A percentile compares a stretch with the other conserved stretches of the same genome.
Conservation (phyloP, 78 protist genomes). For the Dictyostelium citrinum region DNA sequence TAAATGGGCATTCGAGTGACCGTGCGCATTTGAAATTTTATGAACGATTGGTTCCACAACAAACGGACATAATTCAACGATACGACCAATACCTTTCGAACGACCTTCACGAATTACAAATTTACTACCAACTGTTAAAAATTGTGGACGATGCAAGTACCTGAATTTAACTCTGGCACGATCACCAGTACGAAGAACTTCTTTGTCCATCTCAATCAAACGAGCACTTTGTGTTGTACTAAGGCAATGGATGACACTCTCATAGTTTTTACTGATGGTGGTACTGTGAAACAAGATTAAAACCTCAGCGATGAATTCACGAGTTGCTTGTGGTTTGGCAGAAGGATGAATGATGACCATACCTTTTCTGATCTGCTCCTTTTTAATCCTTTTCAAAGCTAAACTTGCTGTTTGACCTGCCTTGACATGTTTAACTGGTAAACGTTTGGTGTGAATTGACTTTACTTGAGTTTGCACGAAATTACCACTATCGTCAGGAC, state of each 20-base stretch:
- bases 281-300: constrained; percentile 95
- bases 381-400: constrained; percentile 88
- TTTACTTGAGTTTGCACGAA: constrained; percentile 83
- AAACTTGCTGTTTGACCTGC: constrained; percentile 91
- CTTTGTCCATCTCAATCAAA: constrained; percentile 71
- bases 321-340: constrained; percentile 35
- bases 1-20: not conserved
- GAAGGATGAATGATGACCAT: constrained; percentile 84
- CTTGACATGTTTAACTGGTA: constrained; percentile 79
- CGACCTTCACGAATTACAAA: constrained; percentile 95
- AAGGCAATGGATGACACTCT: constrained; percentile 95
- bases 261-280: constrained; percentile 89
- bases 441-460: constrained; percentile 80
- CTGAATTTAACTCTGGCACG: constrained; percentile 84
- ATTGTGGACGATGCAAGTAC: constrained; percentile 91
- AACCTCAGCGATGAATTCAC: constrained; percentile 93
- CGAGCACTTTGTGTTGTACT: constrained; percentile 83
- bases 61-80: constrained; percentile 21
- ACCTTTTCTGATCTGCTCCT: constrained; percentile 88
- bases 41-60: not conserved
- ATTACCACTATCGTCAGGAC: constrained; percentile 91
- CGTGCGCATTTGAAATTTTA: not conserved
- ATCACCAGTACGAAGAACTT: constrained; percentile 95
- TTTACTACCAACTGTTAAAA: constrained; percentile 74
- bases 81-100: constrained; percentile 74